Evolutionary conservation across 108 stramenopile genomes (phyloP), one percentile per base, ranked within the genome.

Genomic region (Stephanodiscus minutulus): DNA sequence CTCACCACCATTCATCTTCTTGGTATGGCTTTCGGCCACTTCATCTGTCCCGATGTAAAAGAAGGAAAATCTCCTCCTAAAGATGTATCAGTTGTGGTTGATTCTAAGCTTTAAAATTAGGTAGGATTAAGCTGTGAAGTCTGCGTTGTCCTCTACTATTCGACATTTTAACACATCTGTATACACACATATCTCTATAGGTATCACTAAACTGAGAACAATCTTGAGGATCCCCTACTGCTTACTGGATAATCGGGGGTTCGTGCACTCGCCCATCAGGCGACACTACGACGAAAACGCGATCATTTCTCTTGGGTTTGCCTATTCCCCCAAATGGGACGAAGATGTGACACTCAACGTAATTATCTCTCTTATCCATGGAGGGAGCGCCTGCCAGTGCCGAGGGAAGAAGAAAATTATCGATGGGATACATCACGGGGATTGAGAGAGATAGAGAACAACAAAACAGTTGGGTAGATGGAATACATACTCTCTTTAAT

Each of bases 261-360:
- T 68, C 66, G 49, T 68, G 61, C 10, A 68, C 74, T 61, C 73
- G 65, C 13, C 74, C 74, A 68, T 76, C 74, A 1, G 59, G 61
- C 22, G 61, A 63, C 60, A 74, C 37, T 13, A 61, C 67, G 48
- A 74, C 31, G 31, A 66, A 49, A 18, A 74, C 64, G 7, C 66
- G 44, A 66, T 74, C 73, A 35, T 66, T 35, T 47, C 66, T 28
- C 28, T 47, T 37, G 24, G 64, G 58, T 39, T 76, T 76, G 29
- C 61, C 67, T 2, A 56, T 43, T 46, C 74, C 74, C 22, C 74
- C 74, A 61, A 67, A 76, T 5, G 74, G 74, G 6, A 76, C 74
- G 48, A 70, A 77, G 33, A 77, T 77, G 62, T 77, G 68, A 54
- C 76, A 77, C 56, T 77, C 68, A 29, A 77, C 43, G 36, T 69